Base-by-base conservation (phyloP, 306 rosid species). In the Hylodesmum podocarpum region DNA sequence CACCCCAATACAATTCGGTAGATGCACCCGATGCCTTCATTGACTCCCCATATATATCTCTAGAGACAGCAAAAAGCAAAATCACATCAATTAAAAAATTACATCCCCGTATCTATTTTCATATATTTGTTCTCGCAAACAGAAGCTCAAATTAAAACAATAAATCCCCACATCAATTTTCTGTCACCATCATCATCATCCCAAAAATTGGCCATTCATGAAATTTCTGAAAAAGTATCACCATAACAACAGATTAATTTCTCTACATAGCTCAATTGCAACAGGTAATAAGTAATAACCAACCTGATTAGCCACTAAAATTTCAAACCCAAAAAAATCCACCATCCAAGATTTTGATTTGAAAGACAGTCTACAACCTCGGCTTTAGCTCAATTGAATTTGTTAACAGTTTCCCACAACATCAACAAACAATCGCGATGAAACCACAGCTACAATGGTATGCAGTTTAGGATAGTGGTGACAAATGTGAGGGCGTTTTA, bases 111-210 rank as follows among this genome's bases (percentile, higher is more conserved):
- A 37, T 37, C 41, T 10, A 21, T 19, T 21, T 51, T 28, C 15
- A 51, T 51, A 8, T 10, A 14, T 36, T 2, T 7, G 14, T 11
- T 15, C 43, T 41, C 64, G 31, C 66, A 41, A 61, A 27, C 12
- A 65, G 51, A 33, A 65, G 58, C 57, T 33, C 54, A 73, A n/a
- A n/a, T n/a, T n/a, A n/a, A n/a, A n/a, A n/a, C n/a, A n/a, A n/a
- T n/a, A 72, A 54, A 19, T 10, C 40, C 22, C 29, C 31, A 40
- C 62, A 59, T 18, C 41, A 76, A 44, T 11, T 50, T 21, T 50
- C 33, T 76, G 27, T 39, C 36, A 62, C 51, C 34, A 13, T 1
- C 64, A 11, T 55, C 61, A 77, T 28, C 76, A 72, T 72, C 58
- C 49, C 54, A 18, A 3, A 49, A 25, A 33, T 2, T 18, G 28